These are phyloP conservation scores for Alternaria incomplexa DNA, from an alignment of 2,329 filamentous ascomycete genomes.

Conservation along the genomic window DNA sequence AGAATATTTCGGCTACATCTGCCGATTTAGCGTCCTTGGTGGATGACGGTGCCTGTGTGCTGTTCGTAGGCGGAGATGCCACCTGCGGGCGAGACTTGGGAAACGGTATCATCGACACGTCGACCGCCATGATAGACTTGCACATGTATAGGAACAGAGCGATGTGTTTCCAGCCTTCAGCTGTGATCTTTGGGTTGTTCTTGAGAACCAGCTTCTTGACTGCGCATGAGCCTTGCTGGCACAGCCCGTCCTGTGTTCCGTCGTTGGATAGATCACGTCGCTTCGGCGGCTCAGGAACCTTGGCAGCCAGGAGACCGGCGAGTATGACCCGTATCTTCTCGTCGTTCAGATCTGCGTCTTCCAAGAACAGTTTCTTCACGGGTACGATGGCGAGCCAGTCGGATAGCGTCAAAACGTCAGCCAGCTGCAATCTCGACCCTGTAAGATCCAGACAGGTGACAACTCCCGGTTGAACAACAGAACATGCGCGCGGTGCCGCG, in stretches of 20 bases:
- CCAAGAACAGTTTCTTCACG: constrained; percentile 82
- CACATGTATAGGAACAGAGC: constrained; percentile 90
- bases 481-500: constrained; percentile 69
- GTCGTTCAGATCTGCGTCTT: constrained; percentile 86
- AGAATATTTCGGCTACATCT: constrained; percentile 70
- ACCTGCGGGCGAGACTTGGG: constrained; percentile 27
- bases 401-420: constrained; percentile 84
- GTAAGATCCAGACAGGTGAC: constrained; percentile 84
- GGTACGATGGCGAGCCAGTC: constrained; percentile 95
- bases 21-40: constrained; percentile 33
- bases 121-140: constrained; percentile 81
- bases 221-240: constrained; percentile 63
- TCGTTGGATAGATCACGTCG: constrained; percentile 22
- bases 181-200: constrained; percentile 83
- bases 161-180: constrained; percentile 90
- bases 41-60: constrained; percentile 8
- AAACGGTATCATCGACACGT: constrained; percentile 84
- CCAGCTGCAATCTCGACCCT: constrained; percentile 80
- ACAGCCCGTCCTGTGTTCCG: constrained; percentile 23
- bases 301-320: constrained; percentile 82
- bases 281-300: constrained; percentile 65
- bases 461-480: constrained; percentile 70
- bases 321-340: constrained; percentile 87
- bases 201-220: constrained; percentile 88
- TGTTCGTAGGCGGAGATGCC: constrained; percentile 21